phyloP scores from a whole-genome alignment of 768 basidiomycete genomes.

The Mycena latifolia region DNA sequence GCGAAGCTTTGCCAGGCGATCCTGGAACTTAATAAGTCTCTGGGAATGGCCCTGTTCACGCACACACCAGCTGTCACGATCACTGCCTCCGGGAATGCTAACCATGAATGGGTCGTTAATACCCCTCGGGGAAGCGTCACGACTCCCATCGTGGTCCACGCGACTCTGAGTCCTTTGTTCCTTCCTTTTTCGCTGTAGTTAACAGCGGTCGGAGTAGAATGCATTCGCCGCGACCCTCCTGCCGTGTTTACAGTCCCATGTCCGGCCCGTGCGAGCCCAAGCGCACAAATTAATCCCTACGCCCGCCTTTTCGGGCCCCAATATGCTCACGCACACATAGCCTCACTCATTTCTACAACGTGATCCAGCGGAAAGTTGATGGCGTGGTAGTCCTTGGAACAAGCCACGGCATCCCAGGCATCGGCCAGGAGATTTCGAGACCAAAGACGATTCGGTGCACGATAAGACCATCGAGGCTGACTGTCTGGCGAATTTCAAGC shows the following conservation, averaged over 20 bases:
- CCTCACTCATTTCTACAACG: slow-evolving; percentile 1
- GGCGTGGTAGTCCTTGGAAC: not conserved
- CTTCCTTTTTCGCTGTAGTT: not conserved
- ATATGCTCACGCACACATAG: slow-evolving; percentile 3
- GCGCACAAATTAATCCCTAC: slow-evolving; percentile 1
- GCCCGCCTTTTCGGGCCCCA: not conserved
- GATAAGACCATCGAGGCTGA: not conserved
- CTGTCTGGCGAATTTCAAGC: slow-evolving; percentile 4
- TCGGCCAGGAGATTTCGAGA: slow-evolving; percentile 1
- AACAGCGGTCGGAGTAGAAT: not conserved
- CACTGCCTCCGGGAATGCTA: not conserved
- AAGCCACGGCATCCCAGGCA: not conserved
- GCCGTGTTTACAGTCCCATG: not conserved
- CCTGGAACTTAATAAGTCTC: not conserved
- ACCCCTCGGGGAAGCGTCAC: not conserved
- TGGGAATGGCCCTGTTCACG: not conserved
- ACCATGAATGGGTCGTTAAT: not conserved
- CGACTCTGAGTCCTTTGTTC: not conserved
- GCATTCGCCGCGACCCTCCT: slow-evolving; percentile 3
- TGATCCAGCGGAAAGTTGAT: not conserved
- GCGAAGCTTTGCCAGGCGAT: slow-evolving; percentile 4
- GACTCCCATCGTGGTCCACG: slow-evolving; percentile 2
- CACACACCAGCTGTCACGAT: not conserved
- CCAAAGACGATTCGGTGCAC: slow-evolving; percentile 1
- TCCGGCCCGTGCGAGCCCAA: not conserved